Percentiles rank a stretch among this genome's conserved stretches.
Evolutionary conservation across 768 basidiomycete species (phyloP).

Genomic region (Calvatia gigantea): DNA sequence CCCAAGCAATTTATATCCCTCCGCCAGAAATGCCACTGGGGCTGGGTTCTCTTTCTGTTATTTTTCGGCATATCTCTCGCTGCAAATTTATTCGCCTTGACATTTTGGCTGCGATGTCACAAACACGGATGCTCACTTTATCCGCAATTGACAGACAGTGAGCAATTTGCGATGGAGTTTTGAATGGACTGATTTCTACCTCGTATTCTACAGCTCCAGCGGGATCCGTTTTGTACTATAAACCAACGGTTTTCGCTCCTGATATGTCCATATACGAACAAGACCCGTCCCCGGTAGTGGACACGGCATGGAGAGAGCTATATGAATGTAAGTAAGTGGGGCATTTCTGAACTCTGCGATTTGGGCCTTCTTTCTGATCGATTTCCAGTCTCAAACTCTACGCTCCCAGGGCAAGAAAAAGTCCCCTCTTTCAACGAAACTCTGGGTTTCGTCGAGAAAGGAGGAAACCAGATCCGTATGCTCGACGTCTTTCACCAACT

Average conservation of each 20-base stretch:
- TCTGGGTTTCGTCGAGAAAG: neutral
- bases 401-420: neutral
- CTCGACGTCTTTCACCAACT: constrained; percentile 8
- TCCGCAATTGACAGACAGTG: constrained; percentile 1
- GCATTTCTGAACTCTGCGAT: neutral
- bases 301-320: constrained; percentile 2
- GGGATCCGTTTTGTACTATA: neutral
- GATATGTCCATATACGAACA: neutral
- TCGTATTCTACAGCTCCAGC: neutral
- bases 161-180: neutral
- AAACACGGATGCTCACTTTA: neutral
- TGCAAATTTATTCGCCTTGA: neutral
- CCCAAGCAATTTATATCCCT: neutral
- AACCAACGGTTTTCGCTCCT: neutral
- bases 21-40: neutral
- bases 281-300: neutral
- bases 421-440: neutral
- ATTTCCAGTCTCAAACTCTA: constrained; percentile 1
- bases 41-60: neutral
- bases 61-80: neutral
- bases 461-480: neutral
- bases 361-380: neutral
- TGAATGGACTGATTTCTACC: neutral
- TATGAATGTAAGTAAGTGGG: constrained; percentile 3
- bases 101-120: neutral